These are phyloP conservation scores for Euphrasia arctica DNA, from an alignment of 305 asterid species.

Conservation along the genomic window DNA sequence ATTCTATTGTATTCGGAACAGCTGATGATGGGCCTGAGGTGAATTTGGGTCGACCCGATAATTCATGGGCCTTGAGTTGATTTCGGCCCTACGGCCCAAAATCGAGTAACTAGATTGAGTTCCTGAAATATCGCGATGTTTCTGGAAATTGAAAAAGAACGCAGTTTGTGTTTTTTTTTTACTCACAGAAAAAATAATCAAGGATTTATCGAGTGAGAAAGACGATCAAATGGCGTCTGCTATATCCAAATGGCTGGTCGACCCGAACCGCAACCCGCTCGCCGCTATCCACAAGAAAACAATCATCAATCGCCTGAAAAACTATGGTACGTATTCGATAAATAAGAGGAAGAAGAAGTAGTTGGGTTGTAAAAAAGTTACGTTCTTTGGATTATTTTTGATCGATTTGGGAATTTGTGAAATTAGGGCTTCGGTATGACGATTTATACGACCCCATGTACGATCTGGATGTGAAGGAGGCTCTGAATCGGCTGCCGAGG, in stretches of 20 bases:
- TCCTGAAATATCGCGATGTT: neutral
- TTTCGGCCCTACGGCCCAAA: neutral
- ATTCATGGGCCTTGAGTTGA: too few species aligned
- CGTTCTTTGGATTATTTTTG: neutral
- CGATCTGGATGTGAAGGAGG: slow-evolving; percentile 81
- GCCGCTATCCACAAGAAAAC: slow-evolving; percentile 70
- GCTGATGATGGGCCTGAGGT: too few species aligned
- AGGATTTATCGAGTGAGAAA: slow-evolving; percentile 26
- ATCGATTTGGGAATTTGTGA: slow-evolving; percentile 10
- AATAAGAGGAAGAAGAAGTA: neutral
- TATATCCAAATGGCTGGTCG: slow-evolving; percentile 58
- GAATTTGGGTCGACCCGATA: too few species aligned
- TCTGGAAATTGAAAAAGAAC: neutral
- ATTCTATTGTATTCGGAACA: neutral
- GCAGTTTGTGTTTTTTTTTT: neutral
- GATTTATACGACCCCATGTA: slow-evolving; percentile 67
- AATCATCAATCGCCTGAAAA: slow-evolving; percentile 54
- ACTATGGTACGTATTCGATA: slow-evolving; percentile 40
- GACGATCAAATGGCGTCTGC: slow-evolving; percentile 35
- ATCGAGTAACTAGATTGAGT: neutral
- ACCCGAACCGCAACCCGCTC: slow-evolving; percentile 71
- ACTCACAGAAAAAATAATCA: neutral
- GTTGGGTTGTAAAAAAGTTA: neutral
- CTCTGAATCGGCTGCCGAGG: slow-evolving; percentile 74
- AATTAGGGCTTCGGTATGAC: slow-evolving; percentile 69